These are phyloP conservation scores for Clarireedia hainanense DNA, from an alignment of 2,329 filamentous ascomycete genomes.

Conservation along the genomic window DNA sequence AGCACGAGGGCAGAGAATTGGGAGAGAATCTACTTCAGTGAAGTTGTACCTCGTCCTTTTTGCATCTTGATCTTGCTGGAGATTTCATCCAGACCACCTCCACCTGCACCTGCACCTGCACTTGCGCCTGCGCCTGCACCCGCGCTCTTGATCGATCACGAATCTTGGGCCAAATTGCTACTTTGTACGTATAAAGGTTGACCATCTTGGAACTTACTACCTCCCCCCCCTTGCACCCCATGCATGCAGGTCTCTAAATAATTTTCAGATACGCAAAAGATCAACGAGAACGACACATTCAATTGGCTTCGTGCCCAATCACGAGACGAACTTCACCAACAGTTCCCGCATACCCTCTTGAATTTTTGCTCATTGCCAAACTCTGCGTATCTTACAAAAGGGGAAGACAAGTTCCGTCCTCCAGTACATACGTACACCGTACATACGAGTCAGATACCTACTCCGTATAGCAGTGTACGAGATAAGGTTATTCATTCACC, in stretches of 20 bases:
- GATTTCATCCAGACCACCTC: too few species aligned
- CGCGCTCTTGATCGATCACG: too few species aligned
- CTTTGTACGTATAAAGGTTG: too few species aligned
- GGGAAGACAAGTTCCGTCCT: not conserved
- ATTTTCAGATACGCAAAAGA: conserved; percentile 3
- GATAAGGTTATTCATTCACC: conserved; percentile 5
- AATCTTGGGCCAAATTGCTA: too few species aligned
- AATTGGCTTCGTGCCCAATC: conserved; percentile 4
- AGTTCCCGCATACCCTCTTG: conserved; percentile 2
- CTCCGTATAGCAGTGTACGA: not conserved
- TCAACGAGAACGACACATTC: not conserved
- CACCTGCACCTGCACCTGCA: too few species aligned
- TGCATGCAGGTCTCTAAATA: not conserved
- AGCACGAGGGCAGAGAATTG: too few species aligned
- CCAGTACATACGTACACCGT: not conserved
- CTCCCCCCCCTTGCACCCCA: not conserved
- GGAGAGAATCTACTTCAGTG: too few species aligned
- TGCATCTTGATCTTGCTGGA: too few species aligned
- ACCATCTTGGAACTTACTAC: too few species aligned
- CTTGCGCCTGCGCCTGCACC: too few species aligned
- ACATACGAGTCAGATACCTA: conserved; percentile 15
- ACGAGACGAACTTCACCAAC: conserved; percentile 1
- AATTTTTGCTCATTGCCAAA: not conserved
- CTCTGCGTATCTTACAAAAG: not conserved
- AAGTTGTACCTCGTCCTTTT: too few species aligned